A percentile compares a stretch with the other conserved stretches of the same genome.
Conservation (phyloP, 345 rosid species). For the Populus pruinosa region DNA sequence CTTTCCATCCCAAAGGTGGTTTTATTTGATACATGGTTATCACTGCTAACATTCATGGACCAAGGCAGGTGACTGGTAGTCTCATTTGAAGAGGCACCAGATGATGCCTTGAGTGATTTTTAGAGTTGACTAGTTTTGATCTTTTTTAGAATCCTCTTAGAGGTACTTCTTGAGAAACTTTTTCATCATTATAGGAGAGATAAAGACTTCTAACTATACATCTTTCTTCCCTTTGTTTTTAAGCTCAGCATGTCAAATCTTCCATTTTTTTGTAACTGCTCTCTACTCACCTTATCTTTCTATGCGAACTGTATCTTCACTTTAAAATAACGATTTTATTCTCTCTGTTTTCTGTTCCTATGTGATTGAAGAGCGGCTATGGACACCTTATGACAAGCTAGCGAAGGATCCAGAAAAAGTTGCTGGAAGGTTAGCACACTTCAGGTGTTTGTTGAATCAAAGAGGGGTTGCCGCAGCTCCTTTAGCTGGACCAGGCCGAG, state of each 20-base stretch:
- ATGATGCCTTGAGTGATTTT: neutral
- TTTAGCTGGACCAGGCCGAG: constrained; percentile 44
- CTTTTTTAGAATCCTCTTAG: too few relatives aligned
- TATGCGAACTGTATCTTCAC: neutral
- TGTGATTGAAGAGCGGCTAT: constrained; percentile 50
- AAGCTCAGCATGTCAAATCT: neutral
- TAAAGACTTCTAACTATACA: too few relatives aligned
- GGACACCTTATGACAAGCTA: constrained; percentile 57
- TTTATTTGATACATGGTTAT: neutral
- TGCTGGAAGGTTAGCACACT: constrained; percentile 48
- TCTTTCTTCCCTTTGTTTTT: neutral
- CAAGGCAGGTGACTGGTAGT: neutral
- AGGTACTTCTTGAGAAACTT: too few relatives aligned
- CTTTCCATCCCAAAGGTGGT: neutral
- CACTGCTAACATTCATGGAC: neutral
- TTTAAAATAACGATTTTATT: neutral
- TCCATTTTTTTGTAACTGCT: neutral
- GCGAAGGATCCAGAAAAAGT: constrained; percentile 43
- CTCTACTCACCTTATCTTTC: neutral
- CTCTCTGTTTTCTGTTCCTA: neutral
- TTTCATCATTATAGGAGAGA: too few relatives aligned
- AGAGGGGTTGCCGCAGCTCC: constrained; percentile 75
- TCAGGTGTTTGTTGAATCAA: constrained; percentile 66
- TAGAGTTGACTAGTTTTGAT: too few relatives aligned
- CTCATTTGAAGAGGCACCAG: neutral